Conservation (phyloP, 805 yeast species). For the Alloascoidea hylecoeti region DNA sequence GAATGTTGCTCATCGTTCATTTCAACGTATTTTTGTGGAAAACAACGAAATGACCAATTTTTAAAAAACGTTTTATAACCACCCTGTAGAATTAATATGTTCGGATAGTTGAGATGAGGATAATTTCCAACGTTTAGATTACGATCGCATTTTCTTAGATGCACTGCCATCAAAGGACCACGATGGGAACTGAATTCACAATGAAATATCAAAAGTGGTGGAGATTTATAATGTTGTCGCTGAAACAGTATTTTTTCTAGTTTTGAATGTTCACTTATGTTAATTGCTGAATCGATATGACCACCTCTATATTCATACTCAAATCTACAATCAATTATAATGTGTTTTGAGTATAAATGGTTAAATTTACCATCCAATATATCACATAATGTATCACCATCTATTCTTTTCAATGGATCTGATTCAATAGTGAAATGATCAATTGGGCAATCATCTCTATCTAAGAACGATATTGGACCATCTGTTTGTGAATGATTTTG, state of each 20-base stretch:
- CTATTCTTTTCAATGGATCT: slow-evolving; percentile 62
- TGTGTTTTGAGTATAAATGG: slow-evolving; percentile 36
- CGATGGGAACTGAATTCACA: slow-evolving; percentile 89
- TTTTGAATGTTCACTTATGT: slow-evolving; percentile 56
- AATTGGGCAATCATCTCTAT: slow-evolving; percentile 17
- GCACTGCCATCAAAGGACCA: slow-evolving; percentile 88
- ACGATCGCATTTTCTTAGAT: slow-evolving; percentile 75
- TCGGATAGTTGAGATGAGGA: slow-evolving; percentile 79
- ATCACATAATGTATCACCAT: slow-evolving; percentile 38
- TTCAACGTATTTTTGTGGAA: slow-evolving; percentile 68
- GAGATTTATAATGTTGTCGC: no score
- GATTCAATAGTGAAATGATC: slow-evolving; percentile 29
- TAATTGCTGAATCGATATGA: slow-evolving; percentile 74
- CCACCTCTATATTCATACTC: slow-evolving; percentile 90
- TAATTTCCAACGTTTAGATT: slow-evolving; percentile 56
- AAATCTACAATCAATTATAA: slow-evolving; percentile 80
- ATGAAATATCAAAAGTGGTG: slow-evolving; percentile 63
- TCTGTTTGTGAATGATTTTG: no score
- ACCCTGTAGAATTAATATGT: slow-evolving; percentile 77
- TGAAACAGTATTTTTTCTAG: slow-evolving; percentile 42
- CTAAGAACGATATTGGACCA: no score
- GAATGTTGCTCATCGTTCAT: slow-evolving; percentile 54
- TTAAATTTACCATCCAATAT: slow-evolving; percentile 41
- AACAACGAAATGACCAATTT: slow-evolving; percentile 40
- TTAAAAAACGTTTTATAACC: slow-evolving; percentile 78